A percentile compares a stretch with the other conserved stretches of the same genome.
Evolutionary conservation across 148 eudicot species (phyloP).

Genomic region (Fagopyrum homotropicum): DNA sequence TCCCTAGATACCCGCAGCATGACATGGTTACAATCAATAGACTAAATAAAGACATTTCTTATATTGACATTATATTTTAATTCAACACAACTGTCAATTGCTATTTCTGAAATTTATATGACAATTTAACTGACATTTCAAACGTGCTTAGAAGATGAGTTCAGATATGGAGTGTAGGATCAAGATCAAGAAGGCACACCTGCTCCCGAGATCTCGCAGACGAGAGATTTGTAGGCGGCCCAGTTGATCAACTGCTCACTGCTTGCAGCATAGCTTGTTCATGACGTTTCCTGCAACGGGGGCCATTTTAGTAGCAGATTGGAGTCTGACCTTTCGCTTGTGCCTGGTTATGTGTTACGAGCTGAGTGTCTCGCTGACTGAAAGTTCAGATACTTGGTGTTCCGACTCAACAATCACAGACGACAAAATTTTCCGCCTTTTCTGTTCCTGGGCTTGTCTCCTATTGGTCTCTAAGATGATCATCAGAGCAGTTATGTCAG

Average conservation of each 20-base stretch:
- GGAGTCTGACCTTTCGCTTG: background rate
- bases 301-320: background rate
- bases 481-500: conserved; percentile 86
- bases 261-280: background rate
- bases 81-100: background rate
- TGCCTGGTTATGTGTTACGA: conserved; percentile 12
- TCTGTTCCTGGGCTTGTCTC: conserved; percentile 58
- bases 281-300: background rate
- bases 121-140: background rate
- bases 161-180: background rate
- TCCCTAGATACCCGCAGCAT: background rate
- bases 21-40: background rate
- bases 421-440: conserved; percentile 29
- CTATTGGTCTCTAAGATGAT: conserved; percentile 71
- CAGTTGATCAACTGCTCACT: background rate
- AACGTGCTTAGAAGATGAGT: background rate
- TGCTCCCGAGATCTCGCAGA: background rate
- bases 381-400: conserved; percentile 29
- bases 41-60: conserved; percentile 9
- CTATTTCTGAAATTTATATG: background rate
- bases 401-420: conserved; percentile 39
- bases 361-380: conserved; percentile 28
- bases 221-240: background rate
- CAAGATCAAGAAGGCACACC: conserved; percentile 8
- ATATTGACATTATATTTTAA: background rate